Conservation (phyloP, 1,284 basidiomycete species). For the Ganoderma leucocontextum region DNA sequence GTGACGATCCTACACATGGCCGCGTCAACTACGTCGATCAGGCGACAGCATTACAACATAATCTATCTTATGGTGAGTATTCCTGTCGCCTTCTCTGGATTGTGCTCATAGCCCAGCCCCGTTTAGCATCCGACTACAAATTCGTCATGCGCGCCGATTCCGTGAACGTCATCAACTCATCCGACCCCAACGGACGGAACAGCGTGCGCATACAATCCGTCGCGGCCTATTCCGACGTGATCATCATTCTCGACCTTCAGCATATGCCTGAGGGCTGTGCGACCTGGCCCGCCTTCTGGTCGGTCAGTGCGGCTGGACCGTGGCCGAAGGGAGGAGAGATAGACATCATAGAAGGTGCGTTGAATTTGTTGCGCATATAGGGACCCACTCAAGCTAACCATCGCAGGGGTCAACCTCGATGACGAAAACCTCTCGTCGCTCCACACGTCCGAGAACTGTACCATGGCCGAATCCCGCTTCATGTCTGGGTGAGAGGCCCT, state of each 20-base stretch:
- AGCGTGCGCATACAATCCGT: constrained; percentile 59
- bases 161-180: constrained; percentile 42
- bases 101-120: background rate
- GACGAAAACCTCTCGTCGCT: constrained; percentile 57
- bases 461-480: constrained; percentile 45
- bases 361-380: background rate
- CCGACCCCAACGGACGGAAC: constrained; percentile 52
- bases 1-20: constrained; percentile 63
- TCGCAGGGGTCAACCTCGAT: constrained; percentile 53
- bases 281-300: constrained; percentile 78
- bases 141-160: constrained; percentile 64
- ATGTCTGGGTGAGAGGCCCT: constrained; percentile 53
- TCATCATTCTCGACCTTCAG: constrained; percentile 57
- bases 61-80: constrained; percentile 46
- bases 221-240: constrained; percentile 50
- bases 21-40: constrained; percentile 60
- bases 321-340: constrained; percentile 64
- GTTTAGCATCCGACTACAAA: constrained; percentile 27
- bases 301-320: constrained; percentile 55
- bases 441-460: constrained; percentile 60
- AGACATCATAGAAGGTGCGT: constrained; percentile 60
- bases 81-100: background rate
- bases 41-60: constrained; percentile 45
- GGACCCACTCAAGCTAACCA: background rate
- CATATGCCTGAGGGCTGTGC: constrained; percentile 66